Conservation (phyloP, 129 eudicot genomes). For the Dittrichia graveolens region DNA sequence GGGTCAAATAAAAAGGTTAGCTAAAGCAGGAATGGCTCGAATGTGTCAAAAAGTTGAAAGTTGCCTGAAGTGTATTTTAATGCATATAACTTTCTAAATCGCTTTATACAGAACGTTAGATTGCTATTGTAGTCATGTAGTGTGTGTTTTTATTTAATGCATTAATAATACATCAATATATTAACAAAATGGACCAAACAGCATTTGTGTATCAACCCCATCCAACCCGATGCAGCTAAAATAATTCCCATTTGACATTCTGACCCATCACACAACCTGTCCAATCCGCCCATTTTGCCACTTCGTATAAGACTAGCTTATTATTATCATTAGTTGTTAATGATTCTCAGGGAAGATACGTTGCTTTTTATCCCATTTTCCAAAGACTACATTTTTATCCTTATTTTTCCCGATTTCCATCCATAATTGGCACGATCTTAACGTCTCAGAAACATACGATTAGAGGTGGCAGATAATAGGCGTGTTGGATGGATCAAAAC, state of each 20-base stretch:
- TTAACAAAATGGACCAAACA: not conserved
- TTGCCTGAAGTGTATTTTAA: not conserved
- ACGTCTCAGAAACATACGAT: conserved; percentile 1
- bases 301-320: not conserved
- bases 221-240: no score
- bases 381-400: conserved; percentile 1
- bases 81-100: not conserved
- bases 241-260: not conserved
- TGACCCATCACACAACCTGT: not conserved
- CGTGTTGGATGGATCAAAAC: not conserved
- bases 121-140: not conserved
- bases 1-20: not conserved
- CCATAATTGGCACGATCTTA: not conserved
- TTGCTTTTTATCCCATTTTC: conserved; percentile 11
- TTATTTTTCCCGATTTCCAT: not conserved
- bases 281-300: not conserved
- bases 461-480: conserved; percentile 1
- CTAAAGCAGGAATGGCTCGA: not conserved
- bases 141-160: not conserved
- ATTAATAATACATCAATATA: not conserved
- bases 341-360: not conserved
- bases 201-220: not conserved
- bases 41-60: not conserved
- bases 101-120: not conserved
- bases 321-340: not conserved